A percentile compares a stretch with the other conserved stretches of the same genome.
These are phyloP conservation scores for Erythrophleum ivorense DNA, from an alignment of 331 rosid species.

Conservation along the genomic window DNA sequence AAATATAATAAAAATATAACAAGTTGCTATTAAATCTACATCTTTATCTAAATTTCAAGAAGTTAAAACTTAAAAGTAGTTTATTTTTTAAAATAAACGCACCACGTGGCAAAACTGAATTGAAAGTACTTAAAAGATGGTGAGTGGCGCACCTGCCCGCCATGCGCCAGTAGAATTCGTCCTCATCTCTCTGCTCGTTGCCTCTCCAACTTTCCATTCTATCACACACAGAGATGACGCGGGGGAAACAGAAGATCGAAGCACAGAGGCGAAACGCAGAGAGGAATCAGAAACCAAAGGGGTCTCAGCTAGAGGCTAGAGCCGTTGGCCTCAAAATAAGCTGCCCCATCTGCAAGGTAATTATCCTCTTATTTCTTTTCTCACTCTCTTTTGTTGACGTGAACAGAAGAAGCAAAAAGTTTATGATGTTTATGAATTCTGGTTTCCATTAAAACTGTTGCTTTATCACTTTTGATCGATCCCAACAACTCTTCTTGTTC, in stretches of 20 bases:
- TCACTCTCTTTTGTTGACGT: neutral
- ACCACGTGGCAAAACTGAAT: too few species aligned
- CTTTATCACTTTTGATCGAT: neutral
- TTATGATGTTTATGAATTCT: neutral
- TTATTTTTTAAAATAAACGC: too few species aligned
- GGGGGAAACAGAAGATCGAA: constrained; percentile 98
- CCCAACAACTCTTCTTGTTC: neutral
- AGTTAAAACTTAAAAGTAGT: too few species aligned
- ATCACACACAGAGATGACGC: constrained; percentile 57
- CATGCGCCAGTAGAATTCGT: too few species aligned
- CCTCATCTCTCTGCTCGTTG: neutral
- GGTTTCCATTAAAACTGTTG: neutral
- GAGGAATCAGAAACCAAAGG: constrained; percentile 78
- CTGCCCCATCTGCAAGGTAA: constrained; percentile 92
- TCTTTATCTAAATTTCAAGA: too few species aligned
- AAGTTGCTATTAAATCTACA: too few species aligned
- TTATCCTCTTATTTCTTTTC: neutral
- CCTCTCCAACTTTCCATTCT: neutral
- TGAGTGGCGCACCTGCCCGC: too few species aligned
- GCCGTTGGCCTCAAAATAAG: constrained; percentile 78
- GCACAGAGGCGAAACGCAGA: constrained; percentile 86
- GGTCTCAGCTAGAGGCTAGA: constrained; percentile 90
- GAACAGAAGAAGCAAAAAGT: neutral
- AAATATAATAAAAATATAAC: too few species aligned
- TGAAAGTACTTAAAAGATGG: too few species aligned